These are phyloP conservation scores for Starmerella scarabaei DNA, from an alignment of 805 yeast genomes.

Conservation along the genomic window DNA sequence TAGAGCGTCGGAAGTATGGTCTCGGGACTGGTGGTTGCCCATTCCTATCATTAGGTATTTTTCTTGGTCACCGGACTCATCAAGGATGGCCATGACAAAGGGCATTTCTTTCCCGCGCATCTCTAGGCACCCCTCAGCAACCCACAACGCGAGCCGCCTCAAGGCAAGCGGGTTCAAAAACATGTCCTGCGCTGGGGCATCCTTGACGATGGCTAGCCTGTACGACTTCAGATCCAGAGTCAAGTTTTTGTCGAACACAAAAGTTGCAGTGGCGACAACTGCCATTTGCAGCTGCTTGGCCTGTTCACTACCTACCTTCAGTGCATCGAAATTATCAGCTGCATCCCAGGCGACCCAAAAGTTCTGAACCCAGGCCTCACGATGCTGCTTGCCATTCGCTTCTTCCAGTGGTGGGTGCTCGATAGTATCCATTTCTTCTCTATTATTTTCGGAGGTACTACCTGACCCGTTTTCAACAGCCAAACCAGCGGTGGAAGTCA, in stretches of 20 bases:
- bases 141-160: constrained; percentile 78
- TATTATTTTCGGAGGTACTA: background rate
- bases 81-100: constrained; percentile 71
- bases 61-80: constrained; percentile 52
- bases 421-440: constrained; percentile 1
- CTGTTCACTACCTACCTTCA: constrained; percentile 59
- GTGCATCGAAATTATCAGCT: constrained; percentile 37
- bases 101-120: constrained; percentile 56
- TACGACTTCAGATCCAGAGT: constrained; percentile 69
- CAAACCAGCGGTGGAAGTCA: background rate
- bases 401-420: constrained; percentile 2
- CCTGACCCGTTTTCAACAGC: background rate
- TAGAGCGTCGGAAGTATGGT: constrained; percentile 20
- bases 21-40: constrained; percentile 63
- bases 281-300: constrained; percentile 78
- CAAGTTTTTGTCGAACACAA: constrained; percentile 70
- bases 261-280: constrained; percentile 76
- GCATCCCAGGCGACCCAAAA: constrained; percentile 63
- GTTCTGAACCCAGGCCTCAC: constrained; percentile 60
- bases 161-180: constrained; percentile 81
- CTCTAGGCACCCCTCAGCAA: constrained; percentile 78
- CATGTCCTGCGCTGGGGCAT: constrained; percentile 66
- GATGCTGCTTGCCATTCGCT: constrained; percentile 23
- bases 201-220: constrained; percentile 76
- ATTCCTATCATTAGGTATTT: constrained; percentile 81